Conservation (phyloP, 2,329 filamentous ascomycete species). For the Alternaria brassicae region DNA sequence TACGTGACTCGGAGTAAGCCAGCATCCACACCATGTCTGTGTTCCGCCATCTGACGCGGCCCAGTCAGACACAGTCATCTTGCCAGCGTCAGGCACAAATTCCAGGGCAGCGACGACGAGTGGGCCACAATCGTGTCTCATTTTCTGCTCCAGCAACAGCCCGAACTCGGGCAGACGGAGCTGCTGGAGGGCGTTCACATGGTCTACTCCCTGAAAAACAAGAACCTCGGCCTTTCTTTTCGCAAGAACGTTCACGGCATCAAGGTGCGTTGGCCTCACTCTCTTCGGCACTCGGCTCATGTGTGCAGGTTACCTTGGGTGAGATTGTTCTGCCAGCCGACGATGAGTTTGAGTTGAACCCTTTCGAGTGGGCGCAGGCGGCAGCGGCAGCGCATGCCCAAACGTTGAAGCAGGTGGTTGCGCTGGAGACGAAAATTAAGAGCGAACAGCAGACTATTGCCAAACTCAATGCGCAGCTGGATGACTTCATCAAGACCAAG, state of each 20-base stretch:
- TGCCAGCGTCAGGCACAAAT: slow-evolving; percentile 40
- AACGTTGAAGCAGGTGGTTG: slow-evolving; percentile 55
- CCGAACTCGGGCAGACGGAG: slow-evolving; percentile 54
- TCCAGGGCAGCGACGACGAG: slow-evolving; percentile 58
- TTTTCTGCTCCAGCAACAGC: slow-evolving; percentile 59
- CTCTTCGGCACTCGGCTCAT: background rate
- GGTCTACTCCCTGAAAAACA: slow-evolving; percentile 63
- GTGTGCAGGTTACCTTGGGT: slow-evolving; percentile 65
- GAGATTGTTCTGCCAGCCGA: slow-evolving; percentile 64
- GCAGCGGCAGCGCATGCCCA: slow-evolving; percentile 60
- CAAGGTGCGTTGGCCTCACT: slow-evolving; percentile 60
- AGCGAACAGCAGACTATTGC: slow-evolving; percentile 64
- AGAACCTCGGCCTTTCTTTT: slow-evolving; percentile 67
- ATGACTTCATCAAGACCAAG: slow-evolving; percentile 71
- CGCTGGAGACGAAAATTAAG: slow-evolving; percentile 53
- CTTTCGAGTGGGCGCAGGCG: slow-evolving; percentile 74
- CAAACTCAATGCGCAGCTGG: slow-evolving; percentile 68
- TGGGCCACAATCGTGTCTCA: slow-evolving; percentile 69
- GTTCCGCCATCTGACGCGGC: slow-evolving; percentile 31
- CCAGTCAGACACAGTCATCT: slow-evolving; percentile 46
- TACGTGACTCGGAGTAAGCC: slow-evolving; percentile 66
- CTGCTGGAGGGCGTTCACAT: slow-evolving; percentile 63
- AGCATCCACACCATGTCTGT: slow-evolving; percentile 24
- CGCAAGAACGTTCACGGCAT: slow-evolving; percentile 70
- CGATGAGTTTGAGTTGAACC: slow-evolving; percentile 65